A percentile compares a stretch with the other conserved stretches of the same genome.
Conservation (phyloP, 495 filamentous ascomycete species). For the Jackrogersella minutella region DNA sequence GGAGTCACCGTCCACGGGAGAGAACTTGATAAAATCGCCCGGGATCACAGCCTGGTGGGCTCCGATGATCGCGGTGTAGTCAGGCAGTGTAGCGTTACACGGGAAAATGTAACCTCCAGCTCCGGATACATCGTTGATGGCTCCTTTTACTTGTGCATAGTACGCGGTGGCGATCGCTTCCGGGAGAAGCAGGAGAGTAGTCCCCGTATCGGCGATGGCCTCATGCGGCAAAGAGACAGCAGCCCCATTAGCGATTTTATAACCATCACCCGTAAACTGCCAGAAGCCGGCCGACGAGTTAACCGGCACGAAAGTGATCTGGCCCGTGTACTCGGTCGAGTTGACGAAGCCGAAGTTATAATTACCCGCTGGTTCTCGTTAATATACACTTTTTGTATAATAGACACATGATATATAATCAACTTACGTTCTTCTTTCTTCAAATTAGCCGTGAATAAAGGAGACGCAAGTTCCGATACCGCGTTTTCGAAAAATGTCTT, state of each 20-base stretch:
- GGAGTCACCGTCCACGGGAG: conserved; percentile 52
- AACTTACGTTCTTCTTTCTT: conserved; percentile 64
- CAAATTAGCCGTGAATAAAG: conserved; percentile 76
- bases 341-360: conserved; percentile 75
- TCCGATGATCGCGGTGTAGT: conserved; percentile 68
- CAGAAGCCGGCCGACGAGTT: conserved; percentile 73
- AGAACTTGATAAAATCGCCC: conserved; percentile 68
- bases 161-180: conserved; percentile 66
- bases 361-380: conserved; percentile 55
- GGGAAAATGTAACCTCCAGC: conserved; percentile 77
- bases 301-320: conserved; percentile 67
- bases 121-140: conserved; percentile 53
- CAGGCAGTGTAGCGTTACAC: conserved; percentile 68
- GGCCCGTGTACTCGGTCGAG: conserved; percentile 64
- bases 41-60: conserved; percentile 64
- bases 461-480: conserved; percentile 62
- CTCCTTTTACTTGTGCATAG: conserved; percentile 69
- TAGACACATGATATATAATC: not conserved
- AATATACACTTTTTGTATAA: conserved; percentile 1
- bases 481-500: conserved; percentile 83
- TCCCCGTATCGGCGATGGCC: conserved; percentile 70
- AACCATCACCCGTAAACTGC: conserved; percentile 71
- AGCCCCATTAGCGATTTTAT: conserved; percentile 59
- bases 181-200: conserved; percentile 75
- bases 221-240: conserved; percentile 39